These are phyloP conservation scores for Emergomyces pasteurianus DNA, from an alignment of 2,329 filamentous ascomycete genomes.

Conservation along the genomic window DNA sequence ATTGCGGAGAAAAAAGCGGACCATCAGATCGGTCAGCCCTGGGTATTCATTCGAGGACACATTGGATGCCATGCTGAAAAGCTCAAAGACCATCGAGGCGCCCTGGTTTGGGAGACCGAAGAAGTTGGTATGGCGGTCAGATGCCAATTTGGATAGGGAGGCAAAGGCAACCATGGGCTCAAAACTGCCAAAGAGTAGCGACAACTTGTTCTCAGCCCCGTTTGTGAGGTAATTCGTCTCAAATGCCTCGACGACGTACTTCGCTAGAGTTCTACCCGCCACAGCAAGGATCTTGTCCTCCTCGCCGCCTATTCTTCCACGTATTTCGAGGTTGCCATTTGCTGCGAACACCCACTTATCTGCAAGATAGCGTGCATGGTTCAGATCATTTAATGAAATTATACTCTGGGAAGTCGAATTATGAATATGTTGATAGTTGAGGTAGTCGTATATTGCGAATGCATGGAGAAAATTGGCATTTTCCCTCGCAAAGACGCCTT, in stretches of 20 bases:
- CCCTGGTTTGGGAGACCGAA: conserved; percentile 38
- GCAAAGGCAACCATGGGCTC: conserved; percentile 42
- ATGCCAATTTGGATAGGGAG: conserved; percentile 32
- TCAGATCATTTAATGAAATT: conserved; percentile 21
- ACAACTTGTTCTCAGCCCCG: conserved; percentile 33
- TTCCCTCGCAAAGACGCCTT: conserved; percentile 26
- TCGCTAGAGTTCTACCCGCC: conserved; percentile 32
- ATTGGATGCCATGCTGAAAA: conserved; percentile 34
- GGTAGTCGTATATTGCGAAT: conserved; percentile 43
- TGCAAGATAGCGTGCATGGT: conserved; percentile 34
- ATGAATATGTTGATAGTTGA: conserved; percentile 43
- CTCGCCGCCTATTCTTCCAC: conserved; percentile 9
- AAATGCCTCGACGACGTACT: conserved; percentile 28
- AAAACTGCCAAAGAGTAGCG: conserved; percentile 38
- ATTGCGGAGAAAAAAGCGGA: conserved; percentile 47
- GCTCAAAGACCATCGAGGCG: conserved; percentile 40
- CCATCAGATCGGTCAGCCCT: conserved; percentile 35
- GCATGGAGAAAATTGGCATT: conserved; percentile 41
- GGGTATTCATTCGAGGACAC: conserved; percentile 26
- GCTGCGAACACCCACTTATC: conserved; percentile 38
- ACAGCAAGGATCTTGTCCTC: conserved; percentile 27
- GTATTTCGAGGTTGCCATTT: conserved; percentile 33
- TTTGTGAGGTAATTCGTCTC: conserved; percentile 25
- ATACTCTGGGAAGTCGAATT: conserved; percentile 32
- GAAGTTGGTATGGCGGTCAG: conserved; percentile 31